Base-by-base conservation (phyloP, 2,329 filamentous ascomycete genomes). In the Microsporum audouinii region DNA sequence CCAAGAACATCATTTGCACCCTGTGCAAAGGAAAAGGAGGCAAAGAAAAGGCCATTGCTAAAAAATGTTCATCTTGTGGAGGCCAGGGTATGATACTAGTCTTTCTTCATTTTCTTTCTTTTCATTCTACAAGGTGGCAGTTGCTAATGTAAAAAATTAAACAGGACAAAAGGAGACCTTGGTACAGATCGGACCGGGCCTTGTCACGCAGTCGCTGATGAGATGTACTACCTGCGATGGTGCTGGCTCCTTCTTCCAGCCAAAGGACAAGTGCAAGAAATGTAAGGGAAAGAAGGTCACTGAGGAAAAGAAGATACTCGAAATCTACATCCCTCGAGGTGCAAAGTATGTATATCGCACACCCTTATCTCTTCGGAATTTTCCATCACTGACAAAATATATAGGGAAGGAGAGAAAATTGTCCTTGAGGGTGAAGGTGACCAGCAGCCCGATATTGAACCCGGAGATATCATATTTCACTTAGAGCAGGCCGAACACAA, bases 261-360 rank as follows among this genome's bases (percentile, higher is more conserved):
- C 96, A 71, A 97, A 97, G 80, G 94, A 99, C 71, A 89, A 90
- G 72, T 99, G 94, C 81, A 96, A 95, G 81, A 96, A 94, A 80
- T 99, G 94, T 84, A 97, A 97, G 78, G 94, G 94, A 70, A 89
- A 88, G 74, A 84, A 89, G 64, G 91, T 89, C 12, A 84, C 85
- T 51, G 87, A 91, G 69, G 88, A 94, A 76, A 94, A 89, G 76
- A 99, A 97, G 78, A 88, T 92, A 2, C 80, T 99, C 63, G 94
- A 99, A 77, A 87, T 99, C 59, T 97, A 97, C 77, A 96, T 99
- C 63, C 91, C 92, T 7, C 85, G 88, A 59, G 92, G 92, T 55
- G 88, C 88, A 43, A 84, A 84, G 79, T 86, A 68, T 61, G 76
- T 67, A 7, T 58, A 33, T 45, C 3, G 6, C 7, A 6, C 5